Evolutionary conservation across 352 stramenopile genomes (phyloP).

Genomic region (Globisporangium parvum): DNA sequence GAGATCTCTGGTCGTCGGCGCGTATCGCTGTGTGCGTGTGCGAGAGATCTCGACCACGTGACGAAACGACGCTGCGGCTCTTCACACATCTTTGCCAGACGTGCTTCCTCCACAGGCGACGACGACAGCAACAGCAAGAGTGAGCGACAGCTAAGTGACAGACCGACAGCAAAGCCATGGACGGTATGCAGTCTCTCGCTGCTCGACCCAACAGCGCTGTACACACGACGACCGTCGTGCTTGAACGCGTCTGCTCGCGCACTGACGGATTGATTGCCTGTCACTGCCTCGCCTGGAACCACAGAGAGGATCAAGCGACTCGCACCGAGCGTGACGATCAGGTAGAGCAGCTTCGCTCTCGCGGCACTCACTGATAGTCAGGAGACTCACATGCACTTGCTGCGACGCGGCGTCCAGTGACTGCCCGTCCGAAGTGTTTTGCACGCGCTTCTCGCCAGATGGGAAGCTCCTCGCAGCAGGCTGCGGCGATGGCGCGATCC

Average conservation of each 20-base stretch:
- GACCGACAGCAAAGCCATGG: slow-evolving; percentile 15
- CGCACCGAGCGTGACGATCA: slow-evolving; percentile 78
- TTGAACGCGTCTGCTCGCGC: not conserved
- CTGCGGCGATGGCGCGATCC: slow-evolving; percentile 82
- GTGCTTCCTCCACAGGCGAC: not conserved
- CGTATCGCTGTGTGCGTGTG: not conserved
- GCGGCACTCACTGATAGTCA: too few relatives aligned
- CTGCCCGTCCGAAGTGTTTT: slow-evolving; percentile 86
- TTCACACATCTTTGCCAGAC: not conserved
- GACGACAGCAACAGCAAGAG: not conserved
- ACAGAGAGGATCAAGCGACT: slow-evolving; percentile 49
- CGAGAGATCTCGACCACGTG: not conserved
- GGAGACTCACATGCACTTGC: too few relatives aligned
- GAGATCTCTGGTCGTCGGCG: not conserved
- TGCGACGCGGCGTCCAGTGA: slow-evolving; percentile 27
- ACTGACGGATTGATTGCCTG: too few relatives aligned
- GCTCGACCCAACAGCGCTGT: not conserved
- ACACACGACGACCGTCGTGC: too few relatives aligned
- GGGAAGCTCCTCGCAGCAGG: slow-evolving; percentile 77
- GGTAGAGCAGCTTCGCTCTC: slow-evolving; percentile 1
- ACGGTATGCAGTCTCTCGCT: slow-evolving; percentile 12
- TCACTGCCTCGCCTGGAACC: too few relatives aligned
- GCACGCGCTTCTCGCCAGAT: slow-evolving; percentile 80
- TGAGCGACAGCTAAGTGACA: not conserved
- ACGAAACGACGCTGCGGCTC: not conserved